Evolutionary conservation across 176 grass and related monocot genomes (phyloP), one percentile per base, ranked within the genome.

Genomic region (Miscanthus lutarioriparius): DNA sequence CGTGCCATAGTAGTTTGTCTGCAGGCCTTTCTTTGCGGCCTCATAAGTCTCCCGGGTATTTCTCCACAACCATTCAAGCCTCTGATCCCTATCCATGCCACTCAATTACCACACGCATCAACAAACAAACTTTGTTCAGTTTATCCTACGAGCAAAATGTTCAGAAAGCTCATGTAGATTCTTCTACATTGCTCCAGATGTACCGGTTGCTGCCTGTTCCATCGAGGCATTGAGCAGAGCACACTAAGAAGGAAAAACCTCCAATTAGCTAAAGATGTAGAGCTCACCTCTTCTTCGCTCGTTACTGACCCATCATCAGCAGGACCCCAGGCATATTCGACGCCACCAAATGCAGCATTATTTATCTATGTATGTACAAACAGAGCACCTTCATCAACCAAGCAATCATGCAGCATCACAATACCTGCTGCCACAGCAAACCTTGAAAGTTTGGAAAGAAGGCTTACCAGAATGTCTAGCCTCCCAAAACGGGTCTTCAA

Each of bases 1-100:
- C 1, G 82, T 53, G 26, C 91, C 94, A 19, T 80, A 89, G 83
- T 89, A 96, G 32, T 96, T 96, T 14, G 94, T 96, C 40, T 83
- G 51, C 69, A 96, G 13, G 27, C 88, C 80, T 47, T 72, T 33
- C n/a, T 87, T 72, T 26, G 89, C 86, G 15, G 58, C n/a, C 2
- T 87, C 81, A 54, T 85, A 77, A 4, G 86, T 87, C 81, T 93
- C 41, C 2, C 26, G 58, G 38, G 10, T 10, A 19, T 72, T 75
- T 11, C 0, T 67, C 72, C 37, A 32, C 59, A 87, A 3, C 88
- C 88, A 87, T 20, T 27, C 9, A 28, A 59, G 12, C 28, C 49
- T 78, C 20, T 82, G 28, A 10, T 3, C 0, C 9, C 1, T 4
- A 27, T 90, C 77, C 82, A 85, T 78, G 65, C 40, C 39, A 10